These are phyloP conservation scores for Fagopyrum homotropicum DNA, from an alignment of 148 eudicot genomes.

Conservation along the genomic window DNA sequence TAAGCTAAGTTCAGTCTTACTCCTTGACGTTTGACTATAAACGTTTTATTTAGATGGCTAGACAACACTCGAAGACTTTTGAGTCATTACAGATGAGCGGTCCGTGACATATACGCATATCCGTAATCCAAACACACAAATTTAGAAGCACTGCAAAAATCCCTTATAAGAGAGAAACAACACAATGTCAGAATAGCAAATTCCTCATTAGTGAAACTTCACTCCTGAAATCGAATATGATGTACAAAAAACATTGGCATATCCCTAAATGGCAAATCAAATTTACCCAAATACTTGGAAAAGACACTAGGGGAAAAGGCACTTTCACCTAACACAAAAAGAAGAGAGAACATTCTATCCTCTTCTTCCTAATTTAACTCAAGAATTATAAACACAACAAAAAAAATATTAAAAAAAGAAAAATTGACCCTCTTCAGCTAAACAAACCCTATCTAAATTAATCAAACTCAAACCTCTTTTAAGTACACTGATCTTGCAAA, in stretches of 20 bases:
- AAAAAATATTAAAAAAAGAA: neutral
- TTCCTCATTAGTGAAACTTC: neutral
- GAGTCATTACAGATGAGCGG: no score
- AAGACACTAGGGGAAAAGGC: constrained; percentile 5
- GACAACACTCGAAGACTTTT: no score
- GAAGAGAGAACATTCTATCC: constrained; percentile 14
- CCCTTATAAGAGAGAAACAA: neutral
- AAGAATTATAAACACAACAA: neutral
- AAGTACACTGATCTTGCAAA: constrained; percentile 20
- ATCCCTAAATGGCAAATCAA: neutral
- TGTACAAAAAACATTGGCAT: neutral
- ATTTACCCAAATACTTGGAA: constrained; percentile 1
- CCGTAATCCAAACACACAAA: no score
- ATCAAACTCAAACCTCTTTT: neutral
- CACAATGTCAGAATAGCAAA: neutral
- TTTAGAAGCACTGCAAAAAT: no score
- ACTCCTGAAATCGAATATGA: neutral
- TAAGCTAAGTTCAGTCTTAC: no score
- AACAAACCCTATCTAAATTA: neutral
- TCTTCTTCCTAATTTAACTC: constrained; percentile 5
- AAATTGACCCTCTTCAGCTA: neutral
- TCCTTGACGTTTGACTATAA: no score
- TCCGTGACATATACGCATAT: no score
- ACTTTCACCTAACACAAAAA: constrained; percentile 11
- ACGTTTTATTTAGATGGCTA: no score